A percentile compares a stretch with the other conserved stretches of the same genome.
These are phyloP conservation scores for Mortierella hygrophila DNA, from an alignment of 192 early-diverging fungal genomes.

Conservation along the genomic window DNA sequence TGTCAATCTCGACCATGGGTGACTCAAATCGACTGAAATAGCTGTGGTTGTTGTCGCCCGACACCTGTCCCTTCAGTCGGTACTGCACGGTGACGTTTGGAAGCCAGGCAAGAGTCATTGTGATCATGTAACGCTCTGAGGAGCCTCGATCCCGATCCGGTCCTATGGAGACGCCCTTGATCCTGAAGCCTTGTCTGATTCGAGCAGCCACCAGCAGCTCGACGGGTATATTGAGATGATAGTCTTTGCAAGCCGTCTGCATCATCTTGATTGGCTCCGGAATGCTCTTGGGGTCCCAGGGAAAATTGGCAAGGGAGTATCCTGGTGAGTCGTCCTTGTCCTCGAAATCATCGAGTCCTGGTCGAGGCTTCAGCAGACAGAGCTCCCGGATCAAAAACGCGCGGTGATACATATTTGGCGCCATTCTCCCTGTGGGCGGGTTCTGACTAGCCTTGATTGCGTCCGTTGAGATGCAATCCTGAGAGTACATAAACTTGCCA, in stretches of 20 bases:
- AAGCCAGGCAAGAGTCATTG: slow-evolving; percentile 78
- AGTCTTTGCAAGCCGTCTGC: slow-evolving; percentile 73
- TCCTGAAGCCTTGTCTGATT: slow-evolving; percentile 77
- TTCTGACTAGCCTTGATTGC: background rate
- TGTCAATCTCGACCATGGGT: slow-evolving; percentile 63
- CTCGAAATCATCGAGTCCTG: slow-evolving; percentile 37
- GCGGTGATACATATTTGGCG: slow-evolving; percentile 67
- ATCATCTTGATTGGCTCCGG: slow-evolving; percentile 74
- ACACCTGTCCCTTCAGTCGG: slow-evolving; percentile 67
- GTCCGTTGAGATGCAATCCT: slow-evolving; percentile 64
- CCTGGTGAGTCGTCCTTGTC: slow-evolving; percentile 43
- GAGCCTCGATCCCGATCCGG: slow-evolving; percentile 56
- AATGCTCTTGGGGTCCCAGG: slow-evolving; percentile 73
- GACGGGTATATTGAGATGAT: slow-evolving; percentile 70
- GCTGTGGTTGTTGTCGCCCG: slow-evolving; percentile 10
- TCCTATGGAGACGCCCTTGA: slow-evolving; percentile 66
- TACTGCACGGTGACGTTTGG: slow-evolving; percentile 85
- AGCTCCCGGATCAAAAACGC: slow-evolving; percentile 62
- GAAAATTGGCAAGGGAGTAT: slow-evolving; percentile 65
- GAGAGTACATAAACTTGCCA: slow-evolving; percentile 79
- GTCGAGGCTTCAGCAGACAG: slow-evolving; percentile 44
- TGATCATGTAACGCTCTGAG: slow-evolving; percentile 69
- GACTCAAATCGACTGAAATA: slow-evolving; percentile 56
- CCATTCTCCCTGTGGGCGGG: background rate
- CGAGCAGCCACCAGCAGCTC: slow-evolving; percentile 72